Evolutionary conservation across 169 alveolate species (phyloP), one percentile per base, ranked within the genome.

Genomic region (Cyclospora cayetanensis): DNA sequence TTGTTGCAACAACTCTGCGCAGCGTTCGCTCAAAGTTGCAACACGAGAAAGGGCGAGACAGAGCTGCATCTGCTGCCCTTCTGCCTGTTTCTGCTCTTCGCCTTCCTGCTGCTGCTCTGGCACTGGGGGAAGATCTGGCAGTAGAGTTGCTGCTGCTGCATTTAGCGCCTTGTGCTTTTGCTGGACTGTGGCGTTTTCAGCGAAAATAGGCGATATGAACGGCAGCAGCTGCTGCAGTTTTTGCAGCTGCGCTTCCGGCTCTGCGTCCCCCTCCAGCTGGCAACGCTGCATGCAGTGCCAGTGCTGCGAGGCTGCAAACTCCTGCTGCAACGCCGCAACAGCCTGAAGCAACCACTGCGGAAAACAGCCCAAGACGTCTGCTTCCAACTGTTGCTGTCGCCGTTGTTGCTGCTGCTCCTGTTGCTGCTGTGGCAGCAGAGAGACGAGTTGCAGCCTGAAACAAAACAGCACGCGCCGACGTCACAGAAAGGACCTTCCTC

Each of bases 271-370:
- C 80, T 4, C 52, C 4, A 4, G 60, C 63, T 74, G 84, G 41
- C 46, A 68, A 63, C 46, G 70, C 87, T 25, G 50, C 20, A 41
- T 43, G 70, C 46, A 29, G 31, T 37, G 42, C 84, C 84, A 72
- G n/a, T 42, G 50, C 22, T 76, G 66, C 29, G 63, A 42, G 41
- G 87, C 87, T n/a, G 70, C 87, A 25, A 76, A 68, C 87, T 76
- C 87, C 42, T 76, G 87, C 87, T 76, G 87, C 87, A 76, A 68
- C 9, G 66, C 68, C 15, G 70, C 87, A 76, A 34, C n/a, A 3
- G 87, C 87, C 87, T 76, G 87, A 63, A 76, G 68, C 87, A 76
- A 34, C 87, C 87, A 76, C 31, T 41, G 43, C 15, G 87, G 87
- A 27, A 76, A 76, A 68, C 70, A 12, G 42, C 87, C 87, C 0